Base-by-base conservation (phyloP, 257 asterid species). In the Solanum clarkiae region DNA sequence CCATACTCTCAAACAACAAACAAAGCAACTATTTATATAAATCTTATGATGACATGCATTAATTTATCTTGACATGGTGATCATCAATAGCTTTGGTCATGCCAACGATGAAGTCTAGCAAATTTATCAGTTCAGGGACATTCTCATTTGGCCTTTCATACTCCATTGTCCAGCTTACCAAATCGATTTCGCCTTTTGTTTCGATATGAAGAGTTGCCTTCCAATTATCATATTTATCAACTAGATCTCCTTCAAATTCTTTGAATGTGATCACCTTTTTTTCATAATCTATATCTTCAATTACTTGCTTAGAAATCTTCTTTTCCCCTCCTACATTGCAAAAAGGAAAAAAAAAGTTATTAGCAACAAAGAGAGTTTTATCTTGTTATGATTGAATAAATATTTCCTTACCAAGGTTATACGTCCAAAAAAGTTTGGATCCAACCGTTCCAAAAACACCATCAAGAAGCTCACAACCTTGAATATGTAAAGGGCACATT, bases 371-470 rank as follows among this genome's bases (percentile, higher is more conserved):
- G 6, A 36, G 42, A 36, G 42, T 5, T 36, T 36, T 36, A 3
- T 36, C 42, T 36, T 36, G 42, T 36, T 36, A 36, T 36, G 42
- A 36, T 36, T 32, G 4, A 32, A 32, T 32, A 32, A 32, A 2
- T 32, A 32, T 32, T 32, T 2, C 3, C 75, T 68, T 86, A 84
- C 86, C 87, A 79, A 75, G 85, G 32, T 54, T 84, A 12, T 83
- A 84, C n/a, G 57, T 42, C 89, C 85, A 86, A 54, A 47, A 20
- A 59, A 86, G 44, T 6, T 29, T 22, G 6, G 87, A 84, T 29
- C 85, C 87, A 79, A 66, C 87, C 0, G 42, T 63, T 55, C 87
- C 89, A 14, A 79, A 15, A 42, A 18, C 60, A 40, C 89, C 89
- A 5, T 54, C 85, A 68, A 68, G 75, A 84, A 63, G 84, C 70